These are phyloP conservation scores for Cudoniella acicularis DNA, from an alignment of 495 filamentous ascomycete genomes.

Conservation along the genomic window DNA sequence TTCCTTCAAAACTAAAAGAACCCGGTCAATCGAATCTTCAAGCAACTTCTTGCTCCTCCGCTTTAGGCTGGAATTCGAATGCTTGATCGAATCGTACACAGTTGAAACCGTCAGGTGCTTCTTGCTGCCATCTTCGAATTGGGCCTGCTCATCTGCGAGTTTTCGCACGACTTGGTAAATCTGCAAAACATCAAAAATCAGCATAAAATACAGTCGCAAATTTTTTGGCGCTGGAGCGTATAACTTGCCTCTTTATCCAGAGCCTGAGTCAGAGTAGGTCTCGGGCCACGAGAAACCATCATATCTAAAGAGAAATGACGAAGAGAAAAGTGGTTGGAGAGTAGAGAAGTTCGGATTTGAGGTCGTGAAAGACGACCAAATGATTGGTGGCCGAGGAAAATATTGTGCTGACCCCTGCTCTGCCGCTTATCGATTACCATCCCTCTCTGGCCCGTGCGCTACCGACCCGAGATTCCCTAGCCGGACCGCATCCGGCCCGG, in stretches of 20 bases:
- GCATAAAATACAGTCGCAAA: background rate
- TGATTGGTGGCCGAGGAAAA: background rate
- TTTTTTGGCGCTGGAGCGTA: background rate
- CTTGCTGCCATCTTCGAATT: slow-evolving; percentile 39
- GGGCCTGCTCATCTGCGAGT: slow-evolving; percentile 58
- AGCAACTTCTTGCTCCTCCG: slow-evolving; percentile 74
- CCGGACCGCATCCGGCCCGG: too few species aligned
- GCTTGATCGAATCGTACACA: slow-evolving; percentile 74
- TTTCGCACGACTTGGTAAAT: slow-evolving; percentile 75
- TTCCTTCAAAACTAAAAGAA: slow-evolving; percentile 68
- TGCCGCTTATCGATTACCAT: background rate
- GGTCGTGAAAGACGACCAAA: background rate
- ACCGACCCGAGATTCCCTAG: too few species aligned
- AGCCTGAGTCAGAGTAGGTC: slow-evolving; percentile 48
- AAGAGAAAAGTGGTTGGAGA: background rate
- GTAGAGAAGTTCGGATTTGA: background rate
- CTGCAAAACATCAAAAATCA: slow-evolving; percentile 30
- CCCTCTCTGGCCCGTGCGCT: too few species aligned
- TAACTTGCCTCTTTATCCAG: slow-evolving; percentile 52
- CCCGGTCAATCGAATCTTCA: slow-evolving; percentile 82
- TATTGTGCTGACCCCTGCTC: background rate
- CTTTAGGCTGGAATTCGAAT: slow-evolving; percentile 80
- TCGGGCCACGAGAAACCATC: slow-evolving; percentile 23
- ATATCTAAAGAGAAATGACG: slow-evolving; percentile 5
- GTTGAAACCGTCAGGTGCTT: slow-evolving; percentile 51